phyloP scores from a whole-genome alignment of 2,329 filamentous ascomycete genomes.

The Fusarium albosuccineum region DNA sequence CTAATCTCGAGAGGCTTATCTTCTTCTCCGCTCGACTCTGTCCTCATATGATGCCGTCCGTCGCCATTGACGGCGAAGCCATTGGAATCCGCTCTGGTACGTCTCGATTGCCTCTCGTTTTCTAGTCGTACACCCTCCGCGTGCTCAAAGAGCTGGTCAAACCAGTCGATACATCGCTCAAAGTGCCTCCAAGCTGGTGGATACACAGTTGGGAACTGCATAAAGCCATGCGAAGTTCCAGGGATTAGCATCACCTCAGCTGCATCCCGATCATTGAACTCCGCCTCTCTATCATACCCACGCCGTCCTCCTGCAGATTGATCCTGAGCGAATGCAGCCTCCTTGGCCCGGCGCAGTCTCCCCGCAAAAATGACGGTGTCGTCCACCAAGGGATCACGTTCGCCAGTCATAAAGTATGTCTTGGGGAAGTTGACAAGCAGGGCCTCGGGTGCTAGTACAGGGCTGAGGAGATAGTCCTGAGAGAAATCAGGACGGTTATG shows the following conservation, averaged over 20 bases:
- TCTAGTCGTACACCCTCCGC: conserved; percentile 58
- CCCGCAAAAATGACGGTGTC: conserved; percentile 98
- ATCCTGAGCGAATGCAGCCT: conserved; percentile 54
- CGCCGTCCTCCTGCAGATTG: conserved; percentile 20
- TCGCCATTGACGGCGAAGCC: conserved; percentile 40
- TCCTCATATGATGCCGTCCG: conserved; percentile 50
- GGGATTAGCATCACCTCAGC: conserved; percentile 86
- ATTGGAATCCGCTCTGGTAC: conserved; percentile 14
- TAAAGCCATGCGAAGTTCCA: conserved; percentile 91
- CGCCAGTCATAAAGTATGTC: conserved; percentile 93
- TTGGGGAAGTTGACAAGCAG: conserved; percentile 91
- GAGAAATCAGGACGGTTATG: conserved; percentile 94
- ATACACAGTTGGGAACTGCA: conserved; percentile 90
- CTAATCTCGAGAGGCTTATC: conserved; percentile 86
- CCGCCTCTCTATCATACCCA: conserved; percentile 41
- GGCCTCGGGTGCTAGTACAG: conserved; percentile 87
- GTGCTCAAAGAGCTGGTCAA: conserved; percentile 78
- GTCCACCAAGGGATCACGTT: conserved; percentile 94
- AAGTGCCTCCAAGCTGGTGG: conserved; percentile 93
- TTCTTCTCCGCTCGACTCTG: conserved; percentile 81
- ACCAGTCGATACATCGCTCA: conserved; percentile 82
- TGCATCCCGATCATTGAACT: conserved; percentile 59
- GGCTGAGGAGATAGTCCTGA: conserved; percentile 90
- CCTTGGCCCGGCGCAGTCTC: conserved; percentile 83
- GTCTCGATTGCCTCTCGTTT: conserved; percentile 33